These are phyloP conservation scores for Entomortierella chlamydospora DNA, from an alignment of 192 early-diverging fungal species.

Conservation along the genomic window DNA sequence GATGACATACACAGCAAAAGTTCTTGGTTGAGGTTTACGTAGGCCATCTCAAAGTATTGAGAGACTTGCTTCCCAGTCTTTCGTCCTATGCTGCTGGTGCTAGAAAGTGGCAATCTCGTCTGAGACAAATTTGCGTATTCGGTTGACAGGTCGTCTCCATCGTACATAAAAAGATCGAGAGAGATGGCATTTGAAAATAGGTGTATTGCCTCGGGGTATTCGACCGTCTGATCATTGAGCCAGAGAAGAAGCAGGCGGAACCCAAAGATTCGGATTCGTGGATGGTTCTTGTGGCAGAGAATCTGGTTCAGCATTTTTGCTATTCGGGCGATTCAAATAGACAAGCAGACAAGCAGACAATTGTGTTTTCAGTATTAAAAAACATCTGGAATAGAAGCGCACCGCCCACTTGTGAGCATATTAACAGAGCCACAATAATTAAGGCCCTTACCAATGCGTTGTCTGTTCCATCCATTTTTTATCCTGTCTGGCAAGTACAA, in stretches of 20 bases:
- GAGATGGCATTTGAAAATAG: slow-evolving; percentile 77
- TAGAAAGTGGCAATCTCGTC: slow-evolving; percentile 26
- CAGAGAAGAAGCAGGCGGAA: slow-evolving; percentile 78
- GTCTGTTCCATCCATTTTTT: slow-evolving; percentile 78
- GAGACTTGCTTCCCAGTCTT: slow-evolving; percentile 29
- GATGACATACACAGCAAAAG: slow-evolving; percentile 27
- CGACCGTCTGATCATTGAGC: slow-evolving; percentile 74
- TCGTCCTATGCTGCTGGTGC: slow-evolving; percentile 35
- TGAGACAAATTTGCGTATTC: slow-evolving; percentile 37
- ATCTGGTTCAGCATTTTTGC: slow-evolving; percentile 73
- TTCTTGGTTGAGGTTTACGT: slow-evolving; percentile 44
- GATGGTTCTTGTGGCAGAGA: slow-evolving; percentile 75
- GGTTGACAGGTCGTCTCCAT: slow-evolving; percentile 50
- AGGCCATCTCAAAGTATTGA: slow-evolving; percentile 37
- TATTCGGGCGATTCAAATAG: slow-evolving; percentile 29
- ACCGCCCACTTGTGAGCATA: too few relatives aligned
- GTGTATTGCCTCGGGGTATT: slow-evolving; percentile 66
- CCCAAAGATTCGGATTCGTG: slow-evolving; percentile 74
- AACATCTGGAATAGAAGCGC: too few relatives aligned
- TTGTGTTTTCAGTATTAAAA: too few relatives aligned
- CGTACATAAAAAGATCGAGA: slow-evolving; percentile 65
- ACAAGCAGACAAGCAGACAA: too few relatives aligned
- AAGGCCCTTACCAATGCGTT: slow-evolving; percentile 66
- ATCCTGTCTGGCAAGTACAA: slow-evolving; percentile 75
- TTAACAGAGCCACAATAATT: too few relatives aligned